Evolutionary conservation across 306 rosid species (phyloP).

Genomic region (Cicer arietinum): DNA sequence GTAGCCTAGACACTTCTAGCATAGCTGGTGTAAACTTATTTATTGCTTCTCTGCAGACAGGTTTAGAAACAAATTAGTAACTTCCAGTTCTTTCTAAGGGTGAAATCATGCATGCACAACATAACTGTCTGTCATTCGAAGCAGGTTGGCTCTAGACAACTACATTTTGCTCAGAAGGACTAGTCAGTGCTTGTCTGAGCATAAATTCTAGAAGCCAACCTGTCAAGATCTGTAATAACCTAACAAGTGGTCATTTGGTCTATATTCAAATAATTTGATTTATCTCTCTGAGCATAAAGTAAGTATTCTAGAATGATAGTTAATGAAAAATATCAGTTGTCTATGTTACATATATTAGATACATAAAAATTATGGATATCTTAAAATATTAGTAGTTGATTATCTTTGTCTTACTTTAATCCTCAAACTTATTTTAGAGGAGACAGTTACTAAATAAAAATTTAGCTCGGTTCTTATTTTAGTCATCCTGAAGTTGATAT

Average conservation of each 20-base stretch:
- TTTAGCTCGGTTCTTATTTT: conserved; percentile 13
- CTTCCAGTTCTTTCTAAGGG: conserved; percentile 25
- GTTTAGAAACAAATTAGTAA: conserved; percentile 38
- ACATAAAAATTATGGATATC: neutral
- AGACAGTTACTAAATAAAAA: neutral
- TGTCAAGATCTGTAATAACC: conserved; percentile 45
- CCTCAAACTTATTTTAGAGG: conserved; percentile 4
- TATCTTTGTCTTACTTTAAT: neutral
- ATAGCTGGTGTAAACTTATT: conserved; percentile 76
- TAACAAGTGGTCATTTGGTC: conserved; percentile 16
- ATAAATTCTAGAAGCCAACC: conserved; percentile 45
- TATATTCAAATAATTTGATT: conserved; percentile 11
- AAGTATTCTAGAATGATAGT: neutral
- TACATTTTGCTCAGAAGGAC: conserved; percentile 39
- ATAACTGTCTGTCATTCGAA: neutral
- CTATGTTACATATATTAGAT: neutral
- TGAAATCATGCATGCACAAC: conserved; percentile 38
- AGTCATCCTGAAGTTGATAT: conserved; percentile 6
- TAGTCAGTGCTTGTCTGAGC: conserved; percentile 33
- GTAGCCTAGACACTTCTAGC: conserved; percentile 67
- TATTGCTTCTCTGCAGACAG: conserved; percentile 66
- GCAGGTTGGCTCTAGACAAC: conserved; percentile 34
- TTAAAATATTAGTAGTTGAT: neutral
- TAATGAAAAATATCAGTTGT: neutral
- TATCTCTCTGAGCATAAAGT: conserved; percentile 4